A percentile compares a stretch with the other conserved stretches of the same genome.
Conservation (phyloP, 352 stramenopile genomes). For the Globisporangium emineosum region DNA sequence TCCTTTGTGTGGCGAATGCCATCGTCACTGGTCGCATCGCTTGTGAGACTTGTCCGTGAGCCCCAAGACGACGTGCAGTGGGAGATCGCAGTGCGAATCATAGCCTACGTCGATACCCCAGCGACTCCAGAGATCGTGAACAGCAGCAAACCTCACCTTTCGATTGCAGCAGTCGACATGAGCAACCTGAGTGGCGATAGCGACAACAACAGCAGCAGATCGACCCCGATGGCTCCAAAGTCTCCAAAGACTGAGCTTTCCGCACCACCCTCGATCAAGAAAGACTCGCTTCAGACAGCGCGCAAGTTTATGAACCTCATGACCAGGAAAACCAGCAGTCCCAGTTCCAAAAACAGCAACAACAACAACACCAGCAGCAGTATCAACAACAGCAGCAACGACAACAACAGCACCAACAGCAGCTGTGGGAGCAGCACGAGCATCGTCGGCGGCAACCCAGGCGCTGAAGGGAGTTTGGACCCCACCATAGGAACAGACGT, state of each 20-base stretch:
- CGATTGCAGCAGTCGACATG: neutral
- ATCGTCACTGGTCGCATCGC: conserved; percentile 26
- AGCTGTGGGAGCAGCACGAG: conserved; percentile 12
- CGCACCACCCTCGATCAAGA: conserved; percentile 14
- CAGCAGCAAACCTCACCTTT: neutral
- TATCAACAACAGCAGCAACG: conserved; percentile 18
- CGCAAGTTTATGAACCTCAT: conserved; percentile 25
- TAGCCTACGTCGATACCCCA: conserved; percentile 30
- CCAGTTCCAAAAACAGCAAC: conserved; percentile 20
- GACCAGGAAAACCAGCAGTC: conserved; percentile 17
- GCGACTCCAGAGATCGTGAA: conserved; percentile 1
- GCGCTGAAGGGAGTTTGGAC: neutral
- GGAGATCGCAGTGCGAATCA: conserved; percentile 35
- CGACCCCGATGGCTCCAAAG: neutral
- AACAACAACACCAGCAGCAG: conserved; percentile 14
- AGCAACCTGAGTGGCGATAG: neutral
- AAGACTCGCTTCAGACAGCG: conserved; percentile 16
- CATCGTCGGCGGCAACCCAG: conserved; percentile 8
- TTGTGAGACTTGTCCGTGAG: conserved; percentile 35
- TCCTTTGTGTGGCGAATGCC: conserved; percentile 32
- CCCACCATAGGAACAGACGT: neutral
- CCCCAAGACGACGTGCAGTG: conserved; percentile 35
- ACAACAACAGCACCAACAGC: conserved; percentile 18
- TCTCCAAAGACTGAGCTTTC: conserved; percentile 1
- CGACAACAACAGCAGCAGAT: neutral